phyloP scores from a whole-genome alignment of 495 filamentous ascomycete genomes.

The Xylaria flabelliformis region DNA sequence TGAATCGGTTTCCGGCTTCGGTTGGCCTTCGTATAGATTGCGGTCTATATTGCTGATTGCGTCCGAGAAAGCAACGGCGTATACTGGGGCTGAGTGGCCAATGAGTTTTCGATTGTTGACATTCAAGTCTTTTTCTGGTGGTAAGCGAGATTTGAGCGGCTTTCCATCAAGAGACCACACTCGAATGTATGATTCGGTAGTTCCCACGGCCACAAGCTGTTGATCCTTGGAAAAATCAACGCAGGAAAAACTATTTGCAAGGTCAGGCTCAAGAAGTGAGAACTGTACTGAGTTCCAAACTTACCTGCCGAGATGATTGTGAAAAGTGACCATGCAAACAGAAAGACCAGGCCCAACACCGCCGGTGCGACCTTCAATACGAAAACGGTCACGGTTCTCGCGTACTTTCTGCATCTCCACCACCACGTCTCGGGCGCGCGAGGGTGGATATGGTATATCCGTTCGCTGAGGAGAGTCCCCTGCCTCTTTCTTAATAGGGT shows the following conservation, averaged over 20 bases:
- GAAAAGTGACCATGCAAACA: slow-evolving; percentile 95
- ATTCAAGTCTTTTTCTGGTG: slow-evolving; percentile 47
- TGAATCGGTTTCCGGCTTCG: slow-evolving; percentile 65
- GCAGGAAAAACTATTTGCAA: slow-evolving; percentile 72
- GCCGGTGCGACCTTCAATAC: slow-evolving; percentile 78
- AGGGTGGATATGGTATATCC: slow-evolving; percentile 83
- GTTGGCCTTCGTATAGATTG: slow-evolving; percentile 51
- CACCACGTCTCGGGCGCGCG: slow-evolving; percentile 83
- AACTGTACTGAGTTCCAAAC: slow-evolving; percentile 31
- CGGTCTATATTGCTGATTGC: slow-evolving; percentile 61
- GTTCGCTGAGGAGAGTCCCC: slow-evolving; percentile 78
- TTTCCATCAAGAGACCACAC: slow-evolving; percentile 89
- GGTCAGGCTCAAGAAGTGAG: slow-evolving; percentile 23
- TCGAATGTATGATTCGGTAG: slow-evolving; percentile 91
- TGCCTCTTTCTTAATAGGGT: slow-evolving; percentile 86
- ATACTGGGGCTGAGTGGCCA: slow-evolving; percentile 89
- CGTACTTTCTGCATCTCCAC: slow-evolving; percentile 95
- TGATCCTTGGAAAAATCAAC: slow-evolving; percentile 93
- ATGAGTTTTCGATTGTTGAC: slow-evolving; percentile 78
- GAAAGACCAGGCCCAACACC: slow-evolving; percentile 81
- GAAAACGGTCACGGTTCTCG: slow-evolving; percentile 88
- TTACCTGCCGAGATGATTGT: slow-evolving; percentile 91
- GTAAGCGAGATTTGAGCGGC: slow-evolving; percentile 59
- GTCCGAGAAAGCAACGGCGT: slow-evolving; percentile 88
- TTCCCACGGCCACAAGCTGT: slow-evolving; percentile 82